These are phyloP conservation scores for Phytophthora foliorum DNA, from an alignment of 352 stramenopile species.

Conservation along the genomic window DNA sequence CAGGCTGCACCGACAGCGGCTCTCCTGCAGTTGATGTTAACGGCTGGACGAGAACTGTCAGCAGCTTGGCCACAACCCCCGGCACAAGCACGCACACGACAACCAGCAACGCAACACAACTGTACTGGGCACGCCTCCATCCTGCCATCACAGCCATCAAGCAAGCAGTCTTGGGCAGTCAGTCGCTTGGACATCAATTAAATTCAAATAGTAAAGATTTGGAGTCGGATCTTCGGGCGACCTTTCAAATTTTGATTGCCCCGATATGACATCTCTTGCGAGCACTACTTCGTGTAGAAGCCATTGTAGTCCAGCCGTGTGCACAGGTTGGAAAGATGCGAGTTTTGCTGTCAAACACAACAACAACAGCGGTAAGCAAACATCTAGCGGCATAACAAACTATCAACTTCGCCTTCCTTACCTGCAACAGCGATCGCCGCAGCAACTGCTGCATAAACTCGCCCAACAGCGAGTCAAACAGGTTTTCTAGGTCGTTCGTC, in stretches of 20 bases:
- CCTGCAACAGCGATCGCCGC: slow-evolving; percentile 83
- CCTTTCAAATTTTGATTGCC: slow-evolving; percentile 23
- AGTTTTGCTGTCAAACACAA: slow-evolving; percentile 58
- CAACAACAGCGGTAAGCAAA: slow-evolving; percentile 3
- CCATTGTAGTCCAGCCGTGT: slow-evolving; percentile 75
- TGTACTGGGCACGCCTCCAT: slow-evolving; percentile 15
- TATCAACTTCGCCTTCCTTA: slow-evolving; percentile 26
- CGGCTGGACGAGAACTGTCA: slow-evolving; percentile 78
- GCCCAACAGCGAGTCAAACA: slow-evolving; percentile 88
- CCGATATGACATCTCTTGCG: too few species aligned
- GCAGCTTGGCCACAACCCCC: slow-evolving; percentile 33
- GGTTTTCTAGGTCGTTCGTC: slow-evolving; percentile 84
- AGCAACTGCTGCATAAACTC: slow-evolving; percentile 93
- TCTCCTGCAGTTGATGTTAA: slow-evolving; percentile 72
- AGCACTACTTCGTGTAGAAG: slow-evolving; percentile 71
- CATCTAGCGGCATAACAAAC: not conserved
- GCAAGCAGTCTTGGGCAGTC: slow-evolving; percentile 9
- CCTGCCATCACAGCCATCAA: slow-evolving; percentile 37
- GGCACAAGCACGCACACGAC: slow-evolving; percentile 13
- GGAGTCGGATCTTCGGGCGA: slow-evolving; percentile 41
- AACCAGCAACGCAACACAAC: slow-evolving; percentile 11
- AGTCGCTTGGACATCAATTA: slow-evolving; percentile 29
- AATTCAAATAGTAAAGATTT: slow-evolving; percentile 32
- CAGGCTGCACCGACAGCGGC: slow-evolving; percentile 63
- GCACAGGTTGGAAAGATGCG: slow-evolving; percentile 71